Base-by-base conservation (phyloP, 2,329 filamentous ascomycete genomes). In the Trichoderma harzianum region DNA sequence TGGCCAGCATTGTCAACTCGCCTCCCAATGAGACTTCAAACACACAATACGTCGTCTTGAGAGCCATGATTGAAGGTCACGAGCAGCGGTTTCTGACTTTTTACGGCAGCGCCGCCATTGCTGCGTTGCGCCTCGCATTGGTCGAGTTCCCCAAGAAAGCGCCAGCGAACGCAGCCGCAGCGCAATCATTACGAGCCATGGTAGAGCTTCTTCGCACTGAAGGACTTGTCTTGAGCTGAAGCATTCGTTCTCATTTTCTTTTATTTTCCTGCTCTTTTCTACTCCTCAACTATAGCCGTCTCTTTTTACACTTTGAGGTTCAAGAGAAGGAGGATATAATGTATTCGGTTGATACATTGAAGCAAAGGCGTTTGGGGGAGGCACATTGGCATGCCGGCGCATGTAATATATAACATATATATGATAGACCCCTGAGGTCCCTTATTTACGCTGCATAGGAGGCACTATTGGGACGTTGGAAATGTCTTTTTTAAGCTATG, bases 1-100 rank as follows among this genome's bases (percentile, higher is more conserved):
- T 98, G 71, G 89, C 93, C 0, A 86, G 86, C 57, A 93, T 98
- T 47, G 84, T 95, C 78, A 94, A 94, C 79, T 92, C 93, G 0
- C 91, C 93, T 0, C 78, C 89, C 0, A 80, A 83, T 11, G 86
- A 93, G 74, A 86, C 92, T 11, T 92, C 90, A n/a, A 88, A 91
- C 73, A 94, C 92, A 0, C 92, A 95, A 75, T 89, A 90, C 73
- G 86, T 91, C 6, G 88, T 95, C 2, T 83, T 95, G 53, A 88
- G 90, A 72, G 85, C 89, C 8, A 90, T 95, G 87, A 88, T 95
- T 34, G 87, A 92, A 69, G 88, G 91, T 28, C 92, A 92, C 73
- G 91, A 93, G 74, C 86, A 89, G 69, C 90, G 92, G 21, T 94
- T 98, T 76, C 83, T 98, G 63, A 85, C 86, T 16, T 93, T 96